Evolutionary conservation across 225 moss, liverwort and hornwort genomes (phyloP), one percentile per base, ranked within the genome.

Genomic region (Anthoceros angustus): DNA sequence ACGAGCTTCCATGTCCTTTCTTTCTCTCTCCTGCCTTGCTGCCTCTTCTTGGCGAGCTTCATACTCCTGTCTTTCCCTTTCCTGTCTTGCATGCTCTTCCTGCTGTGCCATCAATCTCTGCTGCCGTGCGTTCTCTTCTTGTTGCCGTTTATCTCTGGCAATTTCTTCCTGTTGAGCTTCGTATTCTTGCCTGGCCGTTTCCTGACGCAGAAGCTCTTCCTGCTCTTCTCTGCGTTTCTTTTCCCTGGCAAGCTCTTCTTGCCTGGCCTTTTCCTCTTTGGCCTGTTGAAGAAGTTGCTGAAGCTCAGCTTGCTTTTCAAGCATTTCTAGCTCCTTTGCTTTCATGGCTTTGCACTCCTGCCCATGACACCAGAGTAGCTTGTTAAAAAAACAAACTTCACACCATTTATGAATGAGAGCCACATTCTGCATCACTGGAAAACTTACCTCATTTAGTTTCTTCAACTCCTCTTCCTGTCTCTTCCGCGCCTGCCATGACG

Each of bases 311-410:
- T 48, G 46, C 46, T 48, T 48, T 18, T 48, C 63, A 7, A 73
- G 25, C 71, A 81, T 71, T 63, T 78, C 81, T 14, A 70, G 68
- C 63, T 48, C 67, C 42, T 66, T 71, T 15, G 75, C 66, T 64
- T 77, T 67, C 74, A 77, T 60, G 7, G 63, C 77, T 16, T 45
- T 72, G 66, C 71, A 77, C 16, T 80, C 80, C 72, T 77, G 74
- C 24, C 8, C 41, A 60, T 10, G 42, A 68, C 67, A 67, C 40
- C 18, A 65, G n/a, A 65, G n/a, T 18, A 43, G 8, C 39, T 66
- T 42, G 25, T 42, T 43, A 0, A 42, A 43, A 41, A 42, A 14
- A 43, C 40, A 16, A 39, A 41, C 4, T 41, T 46, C 15, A 39
- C 10, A 70, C 45, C 39, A 20, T n/a, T 7, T 18, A 26, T 15